Base-by-base conservation (phyloP, 805 yeast species). In the Metschnikowia matae region DNA sequence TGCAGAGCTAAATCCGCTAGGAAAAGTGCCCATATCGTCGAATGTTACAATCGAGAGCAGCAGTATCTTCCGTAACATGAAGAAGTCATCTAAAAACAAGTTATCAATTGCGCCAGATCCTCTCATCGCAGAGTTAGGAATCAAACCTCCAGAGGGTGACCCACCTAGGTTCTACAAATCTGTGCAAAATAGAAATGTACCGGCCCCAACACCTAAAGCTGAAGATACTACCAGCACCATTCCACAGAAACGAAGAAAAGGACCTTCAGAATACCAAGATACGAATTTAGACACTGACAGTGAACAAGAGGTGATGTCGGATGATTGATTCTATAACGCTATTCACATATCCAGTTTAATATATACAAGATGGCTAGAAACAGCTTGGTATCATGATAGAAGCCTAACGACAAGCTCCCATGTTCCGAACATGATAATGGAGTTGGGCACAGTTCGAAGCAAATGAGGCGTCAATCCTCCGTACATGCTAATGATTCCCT, bases 391-490 rank as follows among this genome's bases (percentile, higher is more conserved):
- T 41, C 44, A 56, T 18, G 60, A 56, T 49, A 71, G 67, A 44
- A 71, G 58, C 50, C 75, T 60, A 11, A 73, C 78, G 23, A 73
- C 73, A 34, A 94, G 66, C 65, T 94, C 99, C 98, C 98, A 94
- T 3, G 98, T 91, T 42, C 99, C 99, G 74, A 94, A 94, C 99
- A 94, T 94, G 59, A 94, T 92, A 65, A 94, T 90, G 62, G 96
- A 87, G 69, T 94, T 94, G 3, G 99, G 99, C 47, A 94, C 99
- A 0, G 99, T 94, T 69, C 99, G 82, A 73, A 94, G 79, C 62
- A 94, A 73, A 70, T 94, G 99, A 3, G 99, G 97, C 1, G 99
- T 94, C 61, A 94, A 76, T 0, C 99, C 99, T 49, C 99, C 97
- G 65, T 94, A 94, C 89, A 94, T 87, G 11, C 96, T 86, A 6